Conservation (phyloP, 2,329 filamentous ascomycete genomes). For the Fusarium subtropicale region DNA sequence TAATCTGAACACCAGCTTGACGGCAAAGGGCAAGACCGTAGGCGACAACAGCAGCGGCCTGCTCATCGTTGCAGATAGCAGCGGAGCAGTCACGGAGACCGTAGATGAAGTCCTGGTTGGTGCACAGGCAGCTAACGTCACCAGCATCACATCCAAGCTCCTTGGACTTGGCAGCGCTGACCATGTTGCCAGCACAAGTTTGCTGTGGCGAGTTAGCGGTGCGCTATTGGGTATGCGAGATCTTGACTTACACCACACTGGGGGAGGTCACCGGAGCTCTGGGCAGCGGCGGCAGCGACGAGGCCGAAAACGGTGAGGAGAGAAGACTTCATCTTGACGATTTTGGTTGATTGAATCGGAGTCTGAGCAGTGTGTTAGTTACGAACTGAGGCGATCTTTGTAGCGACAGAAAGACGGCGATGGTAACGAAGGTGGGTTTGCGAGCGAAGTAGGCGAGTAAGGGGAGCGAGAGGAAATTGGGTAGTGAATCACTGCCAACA, state of each 20-base stretch:
- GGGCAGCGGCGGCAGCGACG: conserved; percentile 56
- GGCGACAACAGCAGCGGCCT: conserved; percentile 53
- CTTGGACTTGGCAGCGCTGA: conserved; percentile 53
- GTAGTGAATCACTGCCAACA: conserved; percentile 32
- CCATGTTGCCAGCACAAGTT: conserved; percentile 64
- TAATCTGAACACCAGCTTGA: conserved; percentile 53
- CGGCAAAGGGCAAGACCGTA: conserved; percentile 57
- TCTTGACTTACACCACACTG: conserved; percentile 63
- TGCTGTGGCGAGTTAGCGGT: conserved; percentile 52
- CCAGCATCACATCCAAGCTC: conserved; percentile 59
- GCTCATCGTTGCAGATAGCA: conserved; percentile 55
- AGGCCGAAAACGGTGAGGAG: conserved; percentile 58
- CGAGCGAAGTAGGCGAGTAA: conserved; percentile 8
- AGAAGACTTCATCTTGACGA: conserved; percentile 64
- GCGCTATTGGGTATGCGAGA: neutral
- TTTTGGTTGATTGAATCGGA: conserved; percentile 35
- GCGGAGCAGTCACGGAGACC: conserved; percentile 64
- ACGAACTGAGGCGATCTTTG: conserved; percentile 8
- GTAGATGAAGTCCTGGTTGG: conserved; percentile 59
- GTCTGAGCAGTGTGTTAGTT: conserved; percentile 29
- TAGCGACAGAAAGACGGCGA: conserved; percentile 14
- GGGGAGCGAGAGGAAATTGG: conserved; percentile 2
- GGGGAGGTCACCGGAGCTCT: conserved; percentile 58
- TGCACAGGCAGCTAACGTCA: conserved; percentile 61
- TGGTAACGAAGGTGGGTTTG: conserved; percentile 23